These are phyloP conservation scores for Melampsora americana DNA, from an alignment of 1,284 basidiomycete species.

Conservation along the genomic window DNA sequence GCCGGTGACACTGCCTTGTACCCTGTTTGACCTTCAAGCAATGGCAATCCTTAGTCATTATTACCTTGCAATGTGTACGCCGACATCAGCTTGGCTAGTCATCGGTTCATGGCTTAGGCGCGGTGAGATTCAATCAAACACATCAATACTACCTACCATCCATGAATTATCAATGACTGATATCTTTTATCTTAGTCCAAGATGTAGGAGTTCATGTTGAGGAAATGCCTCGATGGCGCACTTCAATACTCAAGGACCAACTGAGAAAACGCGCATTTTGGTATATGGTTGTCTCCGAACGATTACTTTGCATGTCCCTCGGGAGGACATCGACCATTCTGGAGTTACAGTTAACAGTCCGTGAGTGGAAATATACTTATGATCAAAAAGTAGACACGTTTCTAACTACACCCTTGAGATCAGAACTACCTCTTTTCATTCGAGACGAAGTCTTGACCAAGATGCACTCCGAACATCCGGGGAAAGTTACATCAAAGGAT, in stretches of 20 bases:
- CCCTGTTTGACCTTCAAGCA: constrained; percentile 16
- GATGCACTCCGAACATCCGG: background rate
- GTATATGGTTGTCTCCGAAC: background rate
- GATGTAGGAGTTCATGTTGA: background rate
- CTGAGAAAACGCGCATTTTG: constrained; percentile 36
- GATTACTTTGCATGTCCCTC: constrained; percentile 3
- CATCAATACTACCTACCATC: background rate
- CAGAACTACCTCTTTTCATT: constrained; percentile 1
- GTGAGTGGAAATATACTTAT: background rate
- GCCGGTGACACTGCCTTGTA: background rate
- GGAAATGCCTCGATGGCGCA: constrained; percentile 24
- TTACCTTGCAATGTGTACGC: background rate
- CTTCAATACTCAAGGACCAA: constrained; percentile 27
- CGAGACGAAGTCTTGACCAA: background rate
- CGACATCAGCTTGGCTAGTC: constrained; percentile 7
- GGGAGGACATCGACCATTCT: background rate
- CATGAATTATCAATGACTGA: background rate
- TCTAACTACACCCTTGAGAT: background rate
- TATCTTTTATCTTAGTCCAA: background rate
- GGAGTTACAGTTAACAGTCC: constrained; percentile 4
- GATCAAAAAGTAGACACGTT: background rate
- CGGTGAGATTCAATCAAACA: background rate
- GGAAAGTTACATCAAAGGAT: background rate
- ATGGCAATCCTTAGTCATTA: constrained; percentile 20
- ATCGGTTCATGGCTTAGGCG: constrained; percentile 2